These are phyloP conservation scores for Begonia peltatifolia DNA, from an alignment of 306 rosid species.

Conservation along the genomic window DNA sequence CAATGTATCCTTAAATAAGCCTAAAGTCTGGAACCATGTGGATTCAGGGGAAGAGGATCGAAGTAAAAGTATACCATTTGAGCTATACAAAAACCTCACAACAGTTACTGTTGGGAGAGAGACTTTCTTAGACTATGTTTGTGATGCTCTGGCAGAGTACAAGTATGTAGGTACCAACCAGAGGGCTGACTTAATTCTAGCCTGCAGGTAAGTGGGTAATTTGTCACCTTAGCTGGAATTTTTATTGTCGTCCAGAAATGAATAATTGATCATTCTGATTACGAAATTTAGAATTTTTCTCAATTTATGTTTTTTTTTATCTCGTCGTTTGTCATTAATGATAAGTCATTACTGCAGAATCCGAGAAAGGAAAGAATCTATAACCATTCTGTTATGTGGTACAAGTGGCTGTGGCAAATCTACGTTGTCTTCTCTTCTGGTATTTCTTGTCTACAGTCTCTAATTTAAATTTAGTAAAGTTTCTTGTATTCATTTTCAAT, in stretches of 20 bases:
- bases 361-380: conserved; percentile 87
- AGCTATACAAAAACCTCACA: conserved; percentile 68
- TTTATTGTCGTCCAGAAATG: too few species aligned
- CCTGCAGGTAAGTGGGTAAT: conserved; percentile 54
- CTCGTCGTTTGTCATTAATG: neutral
- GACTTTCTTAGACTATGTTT: conserved; percentile 55
- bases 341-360: conserved; percentile 31
- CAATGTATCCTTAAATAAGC: conserved; percentile 13
- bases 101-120: conserved; percentile 50
- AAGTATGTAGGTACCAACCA: conserved; percentile 92
- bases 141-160: conserved; percentile 73
- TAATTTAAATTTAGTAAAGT: neutral
- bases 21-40: conserved; percentile 20
- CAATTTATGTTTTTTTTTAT: neutral
- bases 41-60: conserved; percentile 22
- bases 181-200: conserved; percentile 69
- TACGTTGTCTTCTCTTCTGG: conserved; percentile 92
- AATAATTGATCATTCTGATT: too few species aligned
- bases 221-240: neutral
- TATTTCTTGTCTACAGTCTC: conserved; percentile 10
- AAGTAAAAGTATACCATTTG: conserved; percentile 46
- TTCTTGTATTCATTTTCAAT: neutral
- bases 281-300: too few species aligned
- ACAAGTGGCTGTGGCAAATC: conserved; percentile 99
- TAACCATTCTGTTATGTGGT: conserved; percentile 82